Evolutionary conservation across 2,329 filamentous ascomycete species (phyloP).

Genomic region (Hymenoscyphus fraxineus): DNA sequence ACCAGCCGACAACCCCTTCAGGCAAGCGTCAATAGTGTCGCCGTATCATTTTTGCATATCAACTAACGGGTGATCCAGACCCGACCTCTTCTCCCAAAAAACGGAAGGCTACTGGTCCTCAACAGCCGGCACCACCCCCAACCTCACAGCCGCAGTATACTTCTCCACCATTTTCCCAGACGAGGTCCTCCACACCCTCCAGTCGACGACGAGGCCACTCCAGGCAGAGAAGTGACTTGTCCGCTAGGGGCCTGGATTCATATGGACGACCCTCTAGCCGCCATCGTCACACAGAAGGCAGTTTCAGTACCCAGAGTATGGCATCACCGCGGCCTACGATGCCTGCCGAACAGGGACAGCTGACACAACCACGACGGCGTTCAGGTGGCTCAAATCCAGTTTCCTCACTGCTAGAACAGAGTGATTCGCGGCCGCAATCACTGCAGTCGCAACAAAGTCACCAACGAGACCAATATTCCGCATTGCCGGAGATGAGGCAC

Average conservation of each 20-base stretch:
- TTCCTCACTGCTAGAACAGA: slow-evolving; percentile 32
- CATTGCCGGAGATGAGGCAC: slow-evolving; percentile 31
- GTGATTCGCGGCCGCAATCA: slow-evolving; percentile 26
- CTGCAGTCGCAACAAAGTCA: slow-evolving; percentile 23
- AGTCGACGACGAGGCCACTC: slow-evolving; percentile 57
- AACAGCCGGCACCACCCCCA: slow-evolving; percentile 45
- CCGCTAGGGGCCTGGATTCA: slow-evolving; percentile 34
- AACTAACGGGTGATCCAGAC: slow-evolving; percentile 43
- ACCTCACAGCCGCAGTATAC: slow-evolving; percentile 44
- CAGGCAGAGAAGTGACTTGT: slow-evolving; percentile 61
- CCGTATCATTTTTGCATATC: slow-evolving; percentile 36
- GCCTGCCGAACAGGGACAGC: slow-evolving; percentile 13
- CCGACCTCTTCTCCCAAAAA: slow-evolving; percentile 78
- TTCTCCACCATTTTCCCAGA: slow-evolving; percentile 54
- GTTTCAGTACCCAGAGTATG: slow-evolving; percentile 24
- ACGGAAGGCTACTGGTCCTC: slow-evolving; percentile 67
- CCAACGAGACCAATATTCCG: slow-evolving; percentile 25
- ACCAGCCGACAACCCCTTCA: slow-evolving; percentile 70
- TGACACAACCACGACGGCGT: slow-evolving; percentile 24
- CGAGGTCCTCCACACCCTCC: slow-evolving; percentile 49
- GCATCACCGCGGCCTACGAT: slow-evolving; percentile 22
- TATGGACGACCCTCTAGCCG: slow-evolving; percentile 41
- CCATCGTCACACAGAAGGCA: slow-evolving; percentile 32
- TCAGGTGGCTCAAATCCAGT: slow-evolving; percentile 31
- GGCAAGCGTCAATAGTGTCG: slow-evolving; percentile 54